Evolutionary conservation across 495 filamentous ascomycete species (phyloP), one percentile per base, ranked within the genome.

Genomic region (Hyaloscypha finlandica): DNA sequence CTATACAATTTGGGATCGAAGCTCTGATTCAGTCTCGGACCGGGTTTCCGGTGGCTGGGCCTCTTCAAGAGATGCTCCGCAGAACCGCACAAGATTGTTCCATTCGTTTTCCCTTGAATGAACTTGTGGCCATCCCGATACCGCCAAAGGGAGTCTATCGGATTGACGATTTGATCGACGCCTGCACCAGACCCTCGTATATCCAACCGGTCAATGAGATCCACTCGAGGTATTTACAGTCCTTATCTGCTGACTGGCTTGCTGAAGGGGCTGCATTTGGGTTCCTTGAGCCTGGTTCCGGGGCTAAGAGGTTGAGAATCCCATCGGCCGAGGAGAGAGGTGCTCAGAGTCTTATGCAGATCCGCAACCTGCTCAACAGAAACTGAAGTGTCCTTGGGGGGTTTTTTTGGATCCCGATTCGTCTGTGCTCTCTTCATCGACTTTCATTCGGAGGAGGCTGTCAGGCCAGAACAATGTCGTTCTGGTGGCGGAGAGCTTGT

Each of bases 11-110:
- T 58, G 75, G 74, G 33, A 60, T 77, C 25, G 66, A 74, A 22
- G 61, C 67, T 25, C 69, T 79, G 9, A 66, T 66, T 63, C 67
- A 78, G 63, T 75, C 74, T 45, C 65, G 59, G 19, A 52, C 61
- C 20, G 72, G 75, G 19, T 74, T 74, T 66, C 66, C 70, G 6
- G 64, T 79, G 12, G 73, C 74, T n/a, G 74, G 75, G 2, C 70
- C 73, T 20, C 64, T 79, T 30, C 74, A 76, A 57, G 72, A 75
- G 45, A 74, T 78, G 72, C 74, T 79, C 29, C 71, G 71, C 4
- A 22, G 35, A 39, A 70, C 72, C 16, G 71, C 75, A 0, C 55
- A 48, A 20, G 71, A 75, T 22, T 75, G 71, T 35, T 56, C 66
- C 4, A 65, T 76, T n/a, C 59, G 55, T 31, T 45, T 77, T 0